Conservation (phyloP, 2,329 filamentous ascomycete genomes). For the Neopestalotiopsis sp. region DNA sequence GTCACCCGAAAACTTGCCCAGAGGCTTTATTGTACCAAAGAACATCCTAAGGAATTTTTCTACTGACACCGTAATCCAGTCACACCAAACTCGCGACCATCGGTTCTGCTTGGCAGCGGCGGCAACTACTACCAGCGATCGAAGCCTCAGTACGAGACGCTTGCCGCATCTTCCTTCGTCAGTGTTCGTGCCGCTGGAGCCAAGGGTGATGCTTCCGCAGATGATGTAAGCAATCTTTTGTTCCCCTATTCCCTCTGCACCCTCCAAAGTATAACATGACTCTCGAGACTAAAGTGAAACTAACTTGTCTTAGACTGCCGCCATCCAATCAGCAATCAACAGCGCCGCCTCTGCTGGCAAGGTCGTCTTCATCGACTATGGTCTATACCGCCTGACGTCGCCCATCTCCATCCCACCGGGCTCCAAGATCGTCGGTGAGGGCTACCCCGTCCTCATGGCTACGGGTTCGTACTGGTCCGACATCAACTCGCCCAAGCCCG, state of each 20-base stretch:
- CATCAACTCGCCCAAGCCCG: constrained; percentile 63
- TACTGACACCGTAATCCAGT: constrained; percentile 23
- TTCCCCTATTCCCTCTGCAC: constrained; percentile 51
- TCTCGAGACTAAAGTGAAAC: background rate
- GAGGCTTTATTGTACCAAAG: too few species aligned
- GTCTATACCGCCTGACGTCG: constrained; percentile 56
- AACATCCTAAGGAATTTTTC: too few species aligned
- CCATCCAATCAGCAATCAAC: constrained; percentile 62
- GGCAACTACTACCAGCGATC: constrained; percentile 64
- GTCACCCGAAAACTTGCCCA: background rate
- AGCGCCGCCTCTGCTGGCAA: constrained; percentile 52
- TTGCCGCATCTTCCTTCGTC: constrained; percentile 64
- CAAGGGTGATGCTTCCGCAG: constrained; percentile 71
- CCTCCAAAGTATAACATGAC: constrained; percentile 23
- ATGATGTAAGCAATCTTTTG: constrained; percentile 54
- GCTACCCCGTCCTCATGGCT: constrained; percentile 52
- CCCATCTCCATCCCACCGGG: constrained; percentile 53
- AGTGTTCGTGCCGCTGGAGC: constrained; percentile 60
- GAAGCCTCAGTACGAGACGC: constrained; percentile 73
- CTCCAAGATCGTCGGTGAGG: constrained; percentile 39
- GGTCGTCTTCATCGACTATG: constrained; percentile 63
- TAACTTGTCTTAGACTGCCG: constrained; percentile 47
- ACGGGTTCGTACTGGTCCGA: constrained; percentile 62
- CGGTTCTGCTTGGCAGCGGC: constrained; percentile 54
- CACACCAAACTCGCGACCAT: constrained; percentile 54